Evolutionary conservation across 345 rosid species (phyloP).

Genomic region (Dipteronia dyeriana): DNA sequence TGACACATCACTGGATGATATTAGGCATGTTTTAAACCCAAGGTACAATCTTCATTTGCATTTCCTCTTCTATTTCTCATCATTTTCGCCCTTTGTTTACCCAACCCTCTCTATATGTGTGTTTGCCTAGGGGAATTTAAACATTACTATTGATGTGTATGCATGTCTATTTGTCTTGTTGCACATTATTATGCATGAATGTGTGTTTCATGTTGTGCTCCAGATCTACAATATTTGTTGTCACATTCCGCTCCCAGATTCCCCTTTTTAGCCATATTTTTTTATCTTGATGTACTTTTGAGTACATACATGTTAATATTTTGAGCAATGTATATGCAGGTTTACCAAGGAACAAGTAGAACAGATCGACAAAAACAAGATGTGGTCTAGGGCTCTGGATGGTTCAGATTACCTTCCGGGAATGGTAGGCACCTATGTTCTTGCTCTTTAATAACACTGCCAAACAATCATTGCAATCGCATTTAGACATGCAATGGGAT

Average conservation of each 20-base stretch:
- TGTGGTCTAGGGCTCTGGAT: slow-evolving; percentile 98
- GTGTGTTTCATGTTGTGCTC: background rate
- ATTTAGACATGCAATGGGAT: background rate
- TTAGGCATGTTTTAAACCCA: slow-evolving; percentile 89
- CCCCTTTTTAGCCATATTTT: background rate
- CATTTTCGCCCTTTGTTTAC: background rate
- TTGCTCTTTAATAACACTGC: background rate
- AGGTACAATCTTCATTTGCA: slow-evolving; percentile 44
- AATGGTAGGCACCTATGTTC: slow-evolving; percentile 52
- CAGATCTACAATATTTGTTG: background rate
- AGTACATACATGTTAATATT: slow-evolving; percentile 5
- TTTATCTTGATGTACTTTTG: background rate
- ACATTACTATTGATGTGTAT: background rate
- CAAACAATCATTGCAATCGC: background rate
- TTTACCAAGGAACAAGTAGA: slow-evolving; percentile 79
- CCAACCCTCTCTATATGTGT: background rate
- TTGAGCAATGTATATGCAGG: slow-evolving; percentile 43
- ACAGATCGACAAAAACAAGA: slow-evolving; percentile 81
- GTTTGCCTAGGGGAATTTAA: background rate
- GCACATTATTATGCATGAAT: background rate
- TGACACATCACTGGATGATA: slow-evolving; percentile 94
- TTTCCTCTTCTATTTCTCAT: background rate
- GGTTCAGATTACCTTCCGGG: slow-evolving; percentile 99
- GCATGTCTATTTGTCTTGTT: background rate
- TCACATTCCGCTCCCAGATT: background rate